Evolutionary conservation across 2,329 filamentous ascomycete species (phyloP).

Genomic region (Kalaharituber pfeilii): DNA sequence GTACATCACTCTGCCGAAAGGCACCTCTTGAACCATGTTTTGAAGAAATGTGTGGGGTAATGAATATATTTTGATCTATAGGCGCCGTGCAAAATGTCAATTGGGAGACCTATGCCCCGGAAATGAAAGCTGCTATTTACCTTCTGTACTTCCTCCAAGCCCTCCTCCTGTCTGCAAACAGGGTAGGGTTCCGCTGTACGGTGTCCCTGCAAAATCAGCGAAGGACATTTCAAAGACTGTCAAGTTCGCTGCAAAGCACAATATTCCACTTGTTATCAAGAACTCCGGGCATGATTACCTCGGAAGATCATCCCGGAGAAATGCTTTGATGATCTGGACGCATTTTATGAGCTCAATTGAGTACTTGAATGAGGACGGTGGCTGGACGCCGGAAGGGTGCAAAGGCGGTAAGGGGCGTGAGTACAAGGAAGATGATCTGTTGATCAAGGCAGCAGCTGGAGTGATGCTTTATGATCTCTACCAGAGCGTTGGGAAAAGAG

Average conservation of each 20-base stretch:
- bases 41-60: no score
- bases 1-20: constrained; percentile 2
- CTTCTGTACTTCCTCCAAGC: constrained; percentile 13
- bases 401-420: neutral
- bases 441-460: constrained; percentile 26
- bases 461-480: constrained; percentile 27
- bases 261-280: constrained; percentile 26
- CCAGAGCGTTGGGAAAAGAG: constrained; percentile 22
- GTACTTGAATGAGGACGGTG: constrained; percentile 13
- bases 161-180: constrained; percentile 22
- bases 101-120: constrained; percentile 28
- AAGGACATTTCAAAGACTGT: constrained; percentile 28
- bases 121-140: constrained; percentile 28
- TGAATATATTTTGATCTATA: neutral
- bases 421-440: constrained; percentile 12
- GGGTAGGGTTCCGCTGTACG: constrained; percentile 28
- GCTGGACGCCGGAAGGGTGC: constrained; percentile 1
- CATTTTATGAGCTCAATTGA: constrained; percentile 24
- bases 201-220: constrained; percentile 24
- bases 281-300: constrained; percentile 28
- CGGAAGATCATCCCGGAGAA: constrained; percentile 24
- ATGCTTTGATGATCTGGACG: constrained; percentile 27
- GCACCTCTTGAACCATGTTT: no score
- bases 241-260: constrained; percentile 25
- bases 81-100: constrained; percentile 27